phyloP scores from a whole-genome alignment of 225 moss, liverwort and hornwort species.

The Antitrichia curtipendula region DNA sequence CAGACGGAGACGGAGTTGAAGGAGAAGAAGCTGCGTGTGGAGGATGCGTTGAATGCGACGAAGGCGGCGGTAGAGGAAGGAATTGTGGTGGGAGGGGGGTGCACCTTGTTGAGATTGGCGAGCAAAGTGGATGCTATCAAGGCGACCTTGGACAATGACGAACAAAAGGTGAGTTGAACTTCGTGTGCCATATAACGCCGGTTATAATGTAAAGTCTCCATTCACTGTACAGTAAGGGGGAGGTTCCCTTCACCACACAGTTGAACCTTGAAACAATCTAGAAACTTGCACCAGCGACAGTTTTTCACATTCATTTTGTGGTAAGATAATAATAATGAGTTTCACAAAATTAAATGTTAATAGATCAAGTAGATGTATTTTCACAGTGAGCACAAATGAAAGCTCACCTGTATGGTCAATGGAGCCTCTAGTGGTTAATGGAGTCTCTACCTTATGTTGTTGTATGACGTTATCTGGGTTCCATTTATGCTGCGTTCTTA shows the following conservation, averaged over 20 bases:
- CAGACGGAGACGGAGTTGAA: conserved; percentile 95
- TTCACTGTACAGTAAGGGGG: background rate
- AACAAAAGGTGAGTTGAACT: conserved; percentile 53
- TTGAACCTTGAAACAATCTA: background rate
- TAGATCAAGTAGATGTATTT: background rate
- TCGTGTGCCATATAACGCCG: background rate
- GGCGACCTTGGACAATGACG: conserved; percentile 75
- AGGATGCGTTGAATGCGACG: conserved; percentile 92
- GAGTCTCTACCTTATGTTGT: background rate
- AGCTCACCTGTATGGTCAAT: background rate
- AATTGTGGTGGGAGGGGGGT: conserved; percentile 93
- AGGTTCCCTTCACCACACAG: background rate
- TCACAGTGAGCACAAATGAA: background rate
- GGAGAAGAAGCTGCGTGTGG: conserved; percentile 95
- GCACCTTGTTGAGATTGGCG: conserved; percentile 75
- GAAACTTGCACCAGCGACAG: background rate
- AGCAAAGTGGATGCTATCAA: conserved; percentile 86
- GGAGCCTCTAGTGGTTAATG: background rate
- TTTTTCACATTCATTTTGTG: background rate
- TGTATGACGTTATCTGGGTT: background rate
- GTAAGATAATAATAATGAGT: background rate
- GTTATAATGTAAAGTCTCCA: background rate
- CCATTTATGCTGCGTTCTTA: background rate
- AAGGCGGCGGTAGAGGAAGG: conserved; percentile 98
- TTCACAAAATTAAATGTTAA: background rate